Evolutionary conservation across 2,329 filamentous ascomycete species (phyloP).

Genomic region (Exophiala oligosperma): DNA sequence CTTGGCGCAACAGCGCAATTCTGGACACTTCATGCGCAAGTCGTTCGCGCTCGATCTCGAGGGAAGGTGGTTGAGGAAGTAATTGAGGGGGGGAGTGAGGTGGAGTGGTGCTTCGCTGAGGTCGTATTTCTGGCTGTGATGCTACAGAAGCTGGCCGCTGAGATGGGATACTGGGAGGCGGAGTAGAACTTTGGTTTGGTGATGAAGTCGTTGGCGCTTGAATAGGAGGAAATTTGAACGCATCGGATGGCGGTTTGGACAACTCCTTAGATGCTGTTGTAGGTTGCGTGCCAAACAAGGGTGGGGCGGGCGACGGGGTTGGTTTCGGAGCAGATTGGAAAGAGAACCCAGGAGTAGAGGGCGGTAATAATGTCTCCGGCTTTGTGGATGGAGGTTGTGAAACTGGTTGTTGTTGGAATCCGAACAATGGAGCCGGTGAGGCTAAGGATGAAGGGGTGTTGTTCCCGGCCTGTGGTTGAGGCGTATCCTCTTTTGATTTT

Average conservation of each 20-base stretch:
- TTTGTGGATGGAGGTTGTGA: too few relatives aligned
- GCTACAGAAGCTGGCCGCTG: background rate
- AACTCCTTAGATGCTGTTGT: background rate
- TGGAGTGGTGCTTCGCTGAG: conserved; percentile 14
- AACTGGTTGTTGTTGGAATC: too few relatives aligned
- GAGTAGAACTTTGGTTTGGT: background rate
- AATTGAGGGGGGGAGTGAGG: conserved; percentile 9
- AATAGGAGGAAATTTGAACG: conserved; percentile 9
- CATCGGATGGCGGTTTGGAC: conserved; percentile 4
- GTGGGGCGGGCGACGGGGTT: background rate
- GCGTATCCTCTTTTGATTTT: background rate
- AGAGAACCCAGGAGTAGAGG: too few relatives aligned
- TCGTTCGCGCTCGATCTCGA: conserved; percentile 6
- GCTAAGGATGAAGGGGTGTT: too few relatives aligned
- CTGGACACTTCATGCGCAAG: conserved; percentile 15
- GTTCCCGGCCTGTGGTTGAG: too few relatives aligned
- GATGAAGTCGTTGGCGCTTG: background rate
- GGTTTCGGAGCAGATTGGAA: background rate
- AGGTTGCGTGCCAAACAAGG: background rate
- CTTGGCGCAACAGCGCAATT: conserved; percentile 18
- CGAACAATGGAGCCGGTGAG: too few relatives aligned
- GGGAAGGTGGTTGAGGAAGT: conserved; percentile 7
- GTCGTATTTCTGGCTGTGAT: background rate
- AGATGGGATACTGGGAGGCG: background rate
- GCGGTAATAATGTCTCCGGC: too few relatives aligned